A percentile compares a stretch with the other conserved stretches of the same genome.
Evolutionary conservation across 1,139 yeast species (phyloP).

Genomic region (Kazachstania sp.): DNA sequence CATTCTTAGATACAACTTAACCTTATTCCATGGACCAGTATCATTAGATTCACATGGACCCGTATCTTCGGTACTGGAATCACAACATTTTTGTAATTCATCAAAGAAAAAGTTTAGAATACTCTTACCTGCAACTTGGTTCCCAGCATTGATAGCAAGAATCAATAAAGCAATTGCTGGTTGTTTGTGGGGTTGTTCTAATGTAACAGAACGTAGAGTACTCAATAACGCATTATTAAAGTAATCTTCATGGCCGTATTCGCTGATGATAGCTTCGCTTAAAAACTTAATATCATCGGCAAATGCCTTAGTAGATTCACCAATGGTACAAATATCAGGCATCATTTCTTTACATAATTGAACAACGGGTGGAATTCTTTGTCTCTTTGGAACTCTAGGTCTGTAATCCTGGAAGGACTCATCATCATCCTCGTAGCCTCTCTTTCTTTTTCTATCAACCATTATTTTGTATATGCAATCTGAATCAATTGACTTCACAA

Average conservation of each 20-base stretch:
- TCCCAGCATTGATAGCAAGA: constrained; percentile 57
- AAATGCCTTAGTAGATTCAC: constrained; percentile 53
- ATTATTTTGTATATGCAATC: constrained; percentile 6
- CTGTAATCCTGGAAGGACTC: constrained; percentile 26
- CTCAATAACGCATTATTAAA: constrained; percentile 52
- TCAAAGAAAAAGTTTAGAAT: constrained; percentile 63
- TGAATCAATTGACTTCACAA: not conserved
- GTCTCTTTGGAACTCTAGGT: constrained; percentile 31
- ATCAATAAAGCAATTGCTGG: constrained; percentile 61
- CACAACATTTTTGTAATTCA: constrained; percentile 49
- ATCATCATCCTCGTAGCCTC: constrained; percentile 28
- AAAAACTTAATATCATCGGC: constrained; percentile 60
- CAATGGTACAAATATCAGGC: constrained; percentile 54
- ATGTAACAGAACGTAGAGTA: constrained; percentile 59
- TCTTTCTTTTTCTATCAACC: constrained; percentile 29
- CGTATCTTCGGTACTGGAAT: constrained; percentile 25
- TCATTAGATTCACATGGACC: constrained; percentile 31
- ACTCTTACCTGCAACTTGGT: constrained; percentile 59
- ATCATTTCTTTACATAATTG: constrained; percentile 36
- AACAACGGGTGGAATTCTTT: constrained; percentile 35
- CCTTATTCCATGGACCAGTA: constrained; percentile 62
- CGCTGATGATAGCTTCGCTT: constrained; percentile 58
- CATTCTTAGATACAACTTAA: constrained; percentile 65
- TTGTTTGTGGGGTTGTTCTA: constrained; percentile 88
- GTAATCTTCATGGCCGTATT: constrained; percentile 57